Evolutionary conservation across 2,329 filamentous ascomycete genomes (phyloP).

Genomic region (Myriosclerotinia scirpicola): DNA sequence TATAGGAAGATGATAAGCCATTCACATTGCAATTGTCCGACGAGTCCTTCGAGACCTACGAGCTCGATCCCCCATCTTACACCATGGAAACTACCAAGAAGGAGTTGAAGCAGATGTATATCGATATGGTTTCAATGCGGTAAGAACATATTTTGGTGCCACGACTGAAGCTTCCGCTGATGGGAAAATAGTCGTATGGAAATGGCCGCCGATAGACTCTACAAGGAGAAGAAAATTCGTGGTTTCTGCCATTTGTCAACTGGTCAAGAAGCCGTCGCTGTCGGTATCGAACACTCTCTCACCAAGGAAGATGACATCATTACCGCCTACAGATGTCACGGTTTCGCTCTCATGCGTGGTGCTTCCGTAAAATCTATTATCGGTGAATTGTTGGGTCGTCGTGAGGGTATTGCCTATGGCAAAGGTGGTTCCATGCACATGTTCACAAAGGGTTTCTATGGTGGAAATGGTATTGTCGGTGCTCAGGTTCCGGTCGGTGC

Average conservation of each 20-base stretch:
- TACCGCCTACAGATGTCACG: constrained; percentile 98
- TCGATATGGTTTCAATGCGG: constrained; percentile 93
- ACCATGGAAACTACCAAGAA: constrained; percentile 93
- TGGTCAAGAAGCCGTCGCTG: constrained; percentile 95
- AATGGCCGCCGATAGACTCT: constrained; percentile 97
- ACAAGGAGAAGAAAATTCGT: constrained; percentile 99
- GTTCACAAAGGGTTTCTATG: constrained; percentile 97
- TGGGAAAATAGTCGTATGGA: constrained; percentile 80
- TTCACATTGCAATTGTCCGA: constrained; percentile 93
- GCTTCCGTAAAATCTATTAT: constrained; percentile 89
- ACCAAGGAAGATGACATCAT: constrained; percentile 91
- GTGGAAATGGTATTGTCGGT: constrained; percentile 98
- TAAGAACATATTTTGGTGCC: constrained; percentile 50
- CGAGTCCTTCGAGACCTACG: constrained; percentile 99
- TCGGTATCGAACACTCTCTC: constrained; percentile 95
- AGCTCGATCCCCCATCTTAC: constrained; percentile 94
- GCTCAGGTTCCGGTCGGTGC: constrained; percentile 97
- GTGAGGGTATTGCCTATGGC: constrained; percentile 95
- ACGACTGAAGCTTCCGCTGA: constrained; percentile 23
- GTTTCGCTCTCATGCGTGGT: constrained; percentile 95
- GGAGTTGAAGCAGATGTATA: constrained; percentile 98
- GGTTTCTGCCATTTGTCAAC: constrained; percentile 99
- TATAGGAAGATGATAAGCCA: constrained; percentile 85
- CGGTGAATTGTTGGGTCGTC: constrained; percentile 89
- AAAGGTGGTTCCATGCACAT: constrained; percentile 99